Percentiles rank a stretch among this genome's conserved stretches.
Evolutionary conservation across 1,284 basidiomycete species (phyloP).

Genomic region (Trichosporon inkin): DNA sequence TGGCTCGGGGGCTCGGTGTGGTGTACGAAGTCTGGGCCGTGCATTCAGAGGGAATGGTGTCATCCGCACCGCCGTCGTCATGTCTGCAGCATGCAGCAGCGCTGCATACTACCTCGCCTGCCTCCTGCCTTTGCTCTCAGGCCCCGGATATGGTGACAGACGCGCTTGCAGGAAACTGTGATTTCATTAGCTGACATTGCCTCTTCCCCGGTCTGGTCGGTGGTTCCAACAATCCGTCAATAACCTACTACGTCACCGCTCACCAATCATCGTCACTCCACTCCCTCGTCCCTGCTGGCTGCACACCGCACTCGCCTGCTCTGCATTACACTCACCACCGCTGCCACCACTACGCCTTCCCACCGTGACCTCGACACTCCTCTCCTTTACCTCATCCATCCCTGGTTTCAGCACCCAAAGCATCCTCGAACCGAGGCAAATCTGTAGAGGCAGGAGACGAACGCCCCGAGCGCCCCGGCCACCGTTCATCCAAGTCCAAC

Average conservation of each 20-base stretch:
- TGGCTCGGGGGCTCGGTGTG: not conserved
- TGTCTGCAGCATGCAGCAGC: too few species aligned
- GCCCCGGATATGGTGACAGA: too few species aligned
- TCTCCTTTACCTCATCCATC: not conserved
- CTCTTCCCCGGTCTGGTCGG: not conserved
- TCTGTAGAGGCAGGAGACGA: conserved; percentile 6
- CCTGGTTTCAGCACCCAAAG: conserved; percentile 11
- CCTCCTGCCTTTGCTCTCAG: too few species aligned
- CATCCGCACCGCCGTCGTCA: not conserved
- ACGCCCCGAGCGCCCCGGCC: conserved; percentile 4
- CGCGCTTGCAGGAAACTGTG: conserved; percentile 1
- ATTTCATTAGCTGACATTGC: conserved; percentile 4
- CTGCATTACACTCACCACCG: not conserved
- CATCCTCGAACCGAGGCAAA: not conserved
- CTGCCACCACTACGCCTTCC: not conserved
- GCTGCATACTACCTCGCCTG: not conserved
- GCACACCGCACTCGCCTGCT: not conserved
- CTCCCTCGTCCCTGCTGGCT: not conserved
- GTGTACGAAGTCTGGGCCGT: not conserved
- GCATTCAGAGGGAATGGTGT: not conserved
- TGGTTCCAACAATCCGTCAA: not conserved
- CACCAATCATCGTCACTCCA: conserved; percentile 6
- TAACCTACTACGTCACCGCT: conserved; percentile 5
- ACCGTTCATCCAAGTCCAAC: conserved; percentile 30
- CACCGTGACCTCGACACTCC: not conserved